Evolutionary conservation across 2,329 filamentous ascomycete species (phyloP), one percentile per base, ranked within the genome.

Genomic region (Neoascochyta sp.): DNA sequence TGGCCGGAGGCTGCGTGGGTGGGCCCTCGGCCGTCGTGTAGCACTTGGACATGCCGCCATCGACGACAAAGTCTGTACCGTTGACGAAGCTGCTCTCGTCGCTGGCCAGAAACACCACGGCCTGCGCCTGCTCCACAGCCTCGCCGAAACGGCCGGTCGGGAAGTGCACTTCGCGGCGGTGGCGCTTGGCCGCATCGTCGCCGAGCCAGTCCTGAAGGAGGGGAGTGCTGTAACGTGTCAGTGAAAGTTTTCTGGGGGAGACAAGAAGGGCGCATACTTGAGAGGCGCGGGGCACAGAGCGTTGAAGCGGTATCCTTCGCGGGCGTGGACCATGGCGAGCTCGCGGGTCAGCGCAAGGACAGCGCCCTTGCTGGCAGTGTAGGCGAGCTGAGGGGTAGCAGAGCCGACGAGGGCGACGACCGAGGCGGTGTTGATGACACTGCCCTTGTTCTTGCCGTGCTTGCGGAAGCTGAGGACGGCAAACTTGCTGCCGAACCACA

Each of bases 401-500:
- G 84, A 82, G 27, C 88, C 88, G 29, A 94, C 84, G 29, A 94
- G 74, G 3, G 87, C 88, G 25, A 95, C 88, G 27, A 94, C 83
- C 25, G 83, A 89, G 15, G 87, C 88, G 3, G 87, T 94, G 73
- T 95, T 95, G 75, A 95, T 89, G 65, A 95, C 80, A 64, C 81
- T 87, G 29, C 78, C 86, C 50, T 75, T 78, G 24, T 71, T 77
- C 78, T 95, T 95, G 32, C 76, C 75, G 71, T 93, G 74, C 51
- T 79, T 80, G 45, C 88, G 82, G 52, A 95, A 74, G 24, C 85
- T 78, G 28, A 90, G 71, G 16, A 95, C 81, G 5, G 89, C 87
- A 63, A 95, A 86, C 74, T 95, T 95, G 75, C 80, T 83, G 39
- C 89, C 89, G 63, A 79, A 95, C 89, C 89, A 95, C n/a, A 95